These are phyloP conservation scores for Cordyceps tenuipes DNA, from an alignment of 2,329 filamentous ascomycete genomes.

Conservation along the genomic window DNA sequence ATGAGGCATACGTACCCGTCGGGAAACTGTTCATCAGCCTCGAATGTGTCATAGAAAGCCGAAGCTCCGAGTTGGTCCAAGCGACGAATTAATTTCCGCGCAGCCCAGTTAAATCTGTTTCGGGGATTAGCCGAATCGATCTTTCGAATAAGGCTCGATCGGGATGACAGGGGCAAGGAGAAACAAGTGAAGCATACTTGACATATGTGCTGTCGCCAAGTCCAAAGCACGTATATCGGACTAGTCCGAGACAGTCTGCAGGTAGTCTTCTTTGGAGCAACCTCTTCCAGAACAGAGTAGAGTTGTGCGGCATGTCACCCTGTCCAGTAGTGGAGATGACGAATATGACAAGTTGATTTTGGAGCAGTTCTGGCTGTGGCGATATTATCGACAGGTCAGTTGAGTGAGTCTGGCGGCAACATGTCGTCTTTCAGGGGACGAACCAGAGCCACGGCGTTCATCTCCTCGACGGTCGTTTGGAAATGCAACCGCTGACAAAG, in stretches of 20 bases:
- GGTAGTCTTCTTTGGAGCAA: conserved; percentile 72
- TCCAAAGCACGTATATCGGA: conserved; percentile 80
- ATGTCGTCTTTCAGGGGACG: conserved; percentile 21
- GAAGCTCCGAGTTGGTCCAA: conserved; percentile 74
- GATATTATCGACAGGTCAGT: not conserved
- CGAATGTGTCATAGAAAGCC: conserved; percentile 68
- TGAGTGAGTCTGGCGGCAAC: not conserved
- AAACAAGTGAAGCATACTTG: conserved; percentile 49
- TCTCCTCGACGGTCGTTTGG: conserved; percentile 62
- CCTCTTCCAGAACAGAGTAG: conserved; percentile 73
- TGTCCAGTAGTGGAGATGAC: conserved; percentile 89
- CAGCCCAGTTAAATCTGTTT: conserved; percentile 81
- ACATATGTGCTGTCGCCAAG: conserved; percentile 91
- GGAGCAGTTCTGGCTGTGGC: conserved; percentile 40
- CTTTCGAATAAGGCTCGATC: not conserved
- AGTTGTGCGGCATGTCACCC: conserved; percentile 84
- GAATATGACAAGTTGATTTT: conserved; percentile 59
- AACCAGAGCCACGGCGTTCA: conserved; percentile 71
- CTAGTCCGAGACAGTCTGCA: conserved; percentile 55
- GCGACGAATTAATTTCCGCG: conserved; percentile 77
- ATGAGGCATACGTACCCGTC: conserved; percentile 59
- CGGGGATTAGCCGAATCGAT: not conserved
- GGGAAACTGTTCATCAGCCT: conserved; percentile 88
- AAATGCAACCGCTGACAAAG: conserved; percentile 73
- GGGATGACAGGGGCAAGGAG: not conserved